Conservation (phyloP, 495 filamentous ascomycete species). For the Viridothelium virens region DNA sequence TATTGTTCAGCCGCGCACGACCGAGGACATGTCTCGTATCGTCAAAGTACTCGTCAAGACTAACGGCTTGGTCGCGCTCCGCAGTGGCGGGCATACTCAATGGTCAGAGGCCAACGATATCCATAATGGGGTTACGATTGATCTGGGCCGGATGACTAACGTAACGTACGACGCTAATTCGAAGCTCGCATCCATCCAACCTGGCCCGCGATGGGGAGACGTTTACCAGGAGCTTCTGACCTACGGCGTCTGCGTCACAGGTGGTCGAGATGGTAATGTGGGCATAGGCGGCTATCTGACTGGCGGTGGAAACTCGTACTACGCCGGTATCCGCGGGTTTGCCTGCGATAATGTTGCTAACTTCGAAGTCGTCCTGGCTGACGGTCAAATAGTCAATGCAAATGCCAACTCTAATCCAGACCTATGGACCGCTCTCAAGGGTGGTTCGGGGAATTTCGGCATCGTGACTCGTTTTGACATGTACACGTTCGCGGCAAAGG, state of each 20-base stretch:
- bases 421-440: conserved; percentile 53
- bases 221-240: conserved; percentile 4
- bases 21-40: conserved; percentile 8
- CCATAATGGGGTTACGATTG: conserved; percentile 31
- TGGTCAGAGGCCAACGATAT: conserved; percentile 29
- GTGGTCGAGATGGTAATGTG: conserved; percentile 9
- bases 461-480: conserved; percentile 35
- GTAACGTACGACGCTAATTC: background rate
- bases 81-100: conserved; percentile 31
- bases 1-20: conserved; percentile 11
- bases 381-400: conserved; percentile 49
- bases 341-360: conserved; percentile 44
- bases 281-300: conserved; percentile 9
- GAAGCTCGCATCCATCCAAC: background rate
- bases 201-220: background rate
- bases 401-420: conserved; percentile 46
- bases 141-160: conserved; percentile 26
- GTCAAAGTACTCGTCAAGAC: conserved; percentile 9
- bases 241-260: background rate
- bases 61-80: conserved; percentile 30
- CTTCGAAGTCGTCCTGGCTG: conserved; percentile 45
- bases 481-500: background rate
- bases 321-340: conserved; percentile 40
- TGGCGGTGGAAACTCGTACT: conserved; percentile 12
- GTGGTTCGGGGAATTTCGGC: conserved; percentile 36